Evolutionary conservation across 495 filamentous ascomycete genomes (phyloP).

Genomic region (Choiromyces venosus): DNA sequence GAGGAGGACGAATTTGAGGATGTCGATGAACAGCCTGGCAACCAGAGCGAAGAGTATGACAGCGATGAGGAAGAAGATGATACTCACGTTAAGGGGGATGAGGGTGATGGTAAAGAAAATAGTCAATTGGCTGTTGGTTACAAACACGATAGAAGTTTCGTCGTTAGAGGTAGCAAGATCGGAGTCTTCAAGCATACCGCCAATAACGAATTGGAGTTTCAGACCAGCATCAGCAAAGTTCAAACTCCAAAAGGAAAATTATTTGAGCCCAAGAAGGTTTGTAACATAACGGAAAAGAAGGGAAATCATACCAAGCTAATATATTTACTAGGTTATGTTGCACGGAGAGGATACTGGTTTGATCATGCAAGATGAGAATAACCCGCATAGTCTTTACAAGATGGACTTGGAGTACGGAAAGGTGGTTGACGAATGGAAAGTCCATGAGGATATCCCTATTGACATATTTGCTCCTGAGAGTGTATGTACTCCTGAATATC

Average conservation of each 20-base stretch:
- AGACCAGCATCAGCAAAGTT: slow-evolving; percentile 95
- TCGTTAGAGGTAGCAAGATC: slow-evolving; percentile 94
- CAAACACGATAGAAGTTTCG: slow-evolving; percentile 94
- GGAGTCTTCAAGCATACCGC: slow-evolving; percentile 96
- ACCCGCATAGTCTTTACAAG: slow-evolving; percentile 89
- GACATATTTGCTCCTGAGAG: slow-evolving; percentile 85
- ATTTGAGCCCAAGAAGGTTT: slow-evolving; percentile 81
- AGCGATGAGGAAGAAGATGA: slow-evolving; percentile 89
- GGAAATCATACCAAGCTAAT: slow-evolving; percentile 3
- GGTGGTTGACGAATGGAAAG: slow-evolving; percentile 98
- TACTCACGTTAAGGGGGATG: slow-evolving; percentile 54
- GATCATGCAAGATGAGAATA: slow-evolving; percentile 77
- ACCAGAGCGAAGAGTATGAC: slow-evolving; percentile 77
- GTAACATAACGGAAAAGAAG: background rate
- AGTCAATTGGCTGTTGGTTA: slow-evolving; percentile 96
- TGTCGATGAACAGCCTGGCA: slow-evolving; percentile 58
- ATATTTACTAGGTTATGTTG: slow-evolving; percentile 64
- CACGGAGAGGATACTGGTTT: slow-evolving; percentile 88
- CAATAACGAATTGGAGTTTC: slow-evolving; percentile 89
- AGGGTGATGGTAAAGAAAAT: slow-evolving; percentile 79
- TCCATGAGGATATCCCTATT: slow-evolving; percentile 95
- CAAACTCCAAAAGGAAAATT: slow-evolving; percentile 79
- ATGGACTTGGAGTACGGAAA: slow-evolving; percentile 99
- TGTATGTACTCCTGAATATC: slow-evolving; percentile 44
- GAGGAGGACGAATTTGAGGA: slow-evolving; percentile 60